Evolutionary conservation across 2,329 filamentous ascomycete species (phyloP).

Genomic region (Colletotrichum chlorophyti): DNA sequence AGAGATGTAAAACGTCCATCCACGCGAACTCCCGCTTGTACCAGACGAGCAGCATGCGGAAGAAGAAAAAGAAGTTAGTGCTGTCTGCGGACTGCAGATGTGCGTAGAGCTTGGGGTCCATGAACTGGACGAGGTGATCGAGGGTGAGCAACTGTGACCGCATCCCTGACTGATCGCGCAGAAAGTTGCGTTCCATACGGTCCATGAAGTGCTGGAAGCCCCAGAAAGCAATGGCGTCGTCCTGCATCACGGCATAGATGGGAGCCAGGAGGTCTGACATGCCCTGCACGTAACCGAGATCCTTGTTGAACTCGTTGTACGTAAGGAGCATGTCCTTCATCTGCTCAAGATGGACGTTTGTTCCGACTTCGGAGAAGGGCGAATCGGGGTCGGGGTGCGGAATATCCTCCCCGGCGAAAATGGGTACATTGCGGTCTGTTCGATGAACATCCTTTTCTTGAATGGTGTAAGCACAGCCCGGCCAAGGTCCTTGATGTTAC

Average conservation of each 20-base stretch:
- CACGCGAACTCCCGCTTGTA: conserved; percentile 97
- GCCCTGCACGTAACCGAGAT: conserved; percentile 95
- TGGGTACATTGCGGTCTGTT: conserved; percentile 92
- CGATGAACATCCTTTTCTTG: conserved; percentile 97
- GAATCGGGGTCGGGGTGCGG: conserved; percentile 96
- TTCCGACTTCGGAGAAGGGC: conserved; percentile 90
- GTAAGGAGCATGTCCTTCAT: conserved; percentile 99
- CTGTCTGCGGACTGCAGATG: conserved; percentile 90
- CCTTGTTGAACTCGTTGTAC: conserved; percentile 97
- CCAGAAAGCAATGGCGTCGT: conserved; percentile 97
- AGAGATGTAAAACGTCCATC: conserved; percentile 83
- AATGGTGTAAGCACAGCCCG: conserved; percentile 36
- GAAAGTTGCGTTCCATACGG: conserved; percentile 96
- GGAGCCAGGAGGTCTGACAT: conserved; percentile 98
- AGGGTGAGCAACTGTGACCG: conserved; percentile 87
- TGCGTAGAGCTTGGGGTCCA: conserved; percentile 92
- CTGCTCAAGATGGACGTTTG: conserved; percentile 97
- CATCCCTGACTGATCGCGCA: conserved; percentile 97
- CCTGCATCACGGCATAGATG: conserved; percentile 96
- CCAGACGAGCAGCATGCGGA: conserved; percentile 98
- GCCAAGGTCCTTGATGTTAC: neutral
- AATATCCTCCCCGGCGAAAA: conserved; percentile 95
- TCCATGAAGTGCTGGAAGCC: conserved; percentile 96
- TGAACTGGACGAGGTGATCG: conserved; percentile 93
- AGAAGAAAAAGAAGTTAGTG: conserved; percentile 99